A percentile compares a stretch with the other conserved stretches of the same genome.
Evolutionary conservation across 73 alveolate genomes (phyloP).

Genomic region (Tetrahymena malaccensis): DNA sequence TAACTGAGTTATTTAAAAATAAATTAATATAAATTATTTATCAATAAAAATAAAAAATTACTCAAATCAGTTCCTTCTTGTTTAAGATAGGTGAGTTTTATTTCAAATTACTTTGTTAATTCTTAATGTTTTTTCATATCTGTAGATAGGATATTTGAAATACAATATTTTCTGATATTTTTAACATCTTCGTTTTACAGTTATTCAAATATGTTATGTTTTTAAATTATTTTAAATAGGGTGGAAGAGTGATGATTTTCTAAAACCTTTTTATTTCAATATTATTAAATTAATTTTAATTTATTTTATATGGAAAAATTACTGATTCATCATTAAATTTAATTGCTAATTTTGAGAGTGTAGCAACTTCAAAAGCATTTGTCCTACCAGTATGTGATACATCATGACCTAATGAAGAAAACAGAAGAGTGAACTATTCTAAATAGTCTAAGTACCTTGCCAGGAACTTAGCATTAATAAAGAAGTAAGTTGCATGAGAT

Average conservation of each 20-base stretch:
- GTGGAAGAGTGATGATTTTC: slow-evolving; percentile 44
- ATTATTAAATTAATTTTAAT: not conserved
- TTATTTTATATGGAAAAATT: not conserved
- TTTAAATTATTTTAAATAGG: slow-evolving; percentile 22
- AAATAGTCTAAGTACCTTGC: slow-evolving; percentile 11
- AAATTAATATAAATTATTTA: not conserved
- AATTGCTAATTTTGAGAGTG: slow-evolving; percentile 36
- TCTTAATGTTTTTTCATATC: slow-evolving; percentile 42
- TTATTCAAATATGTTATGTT: slow-evolving; percentile 31
- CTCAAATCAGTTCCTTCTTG: not conserved
- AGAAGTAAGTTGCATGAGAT: slow-evolving; percentile 35
- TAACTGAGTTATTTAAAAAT: not conserved
- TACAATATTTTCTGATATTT: slow-evolving; percentile 17
- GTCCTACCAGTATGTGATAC: slow-evolving; percentile 46
- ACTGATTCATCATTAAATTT: slow-evolving; percentile 42
- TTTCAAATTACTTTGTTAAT: not conserved
- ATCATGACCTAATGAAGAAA: slow-evolving; percentile 40
- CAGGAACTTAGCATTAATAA: slow-evolving; percentile 10
- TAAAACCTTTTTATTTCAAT: not conserved
- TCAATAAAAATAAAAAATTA: not conserved
- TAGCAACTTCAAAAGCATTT: slow-evolving; percentile 44
- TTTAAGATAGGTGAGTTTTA: not conserved
- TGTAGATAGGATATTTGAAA: slow-evolving; percentile 23
- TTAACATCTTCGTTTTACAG: slow-evolving; percentile 13
- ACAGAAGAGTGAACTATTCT: slow-evolving; percentile 28